Percentiles rank a stretch among this genome's conserved stretches.
phyloP scores from a whole-genome alignment of 768 basidiomycete species.

The Termitomyces sp. region DNA sequence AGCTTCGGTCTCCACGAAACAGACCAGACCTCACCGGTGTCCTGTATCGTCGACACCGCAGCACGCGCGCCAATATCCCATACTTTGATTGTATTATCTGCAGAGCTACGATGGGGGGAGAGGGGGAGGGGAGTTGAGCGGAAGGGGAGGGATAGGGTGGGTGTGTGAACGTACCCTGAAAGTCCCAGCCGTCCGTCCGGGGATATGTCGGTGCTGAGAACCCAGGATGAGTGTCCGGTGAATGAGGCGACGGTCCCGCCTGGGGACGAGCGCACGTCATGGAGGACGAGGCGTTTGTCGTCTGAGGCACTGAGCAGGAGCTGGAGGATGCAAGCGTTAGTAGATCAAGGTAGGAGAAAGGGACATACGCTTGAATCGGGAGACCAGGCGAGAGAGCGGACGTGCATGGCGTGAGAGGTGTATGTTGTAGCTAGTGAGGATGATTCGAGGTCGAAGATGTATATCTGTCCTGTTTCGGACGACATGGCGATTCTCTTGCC shows the following conservation, averaged over 20 bases:
- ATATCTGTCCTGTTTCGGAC: conserved; percentile 82
- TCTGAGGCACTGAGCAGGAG: conserved; percentile 88
- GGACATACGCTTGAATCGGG: conserved; percentile 75
- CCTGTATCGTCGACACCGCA: conserved; percentile 74
- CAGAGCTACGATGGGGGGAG: conserved; percentile 54
- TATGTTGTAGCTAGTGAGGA: conserved; percentile 64
- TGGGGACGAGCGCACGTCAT: conserved; percentile 81
- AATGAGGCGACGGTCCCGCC: conserved; percentile 84
- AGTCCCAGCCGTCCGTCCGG: conserved; percentile 77
- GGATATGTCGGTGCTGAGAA: conserved; percentile 77
- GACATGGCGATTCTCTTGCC: conserved; percentile 79
- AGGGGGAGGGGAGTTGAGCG: background rate
- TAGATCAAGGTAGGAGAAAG: background rate
- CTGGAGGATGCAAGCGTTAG: conserved; percentile 36
- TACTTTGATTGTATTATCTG: conserved; percentile 82
- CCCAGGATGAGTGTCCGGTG: conserved; percentile 90
- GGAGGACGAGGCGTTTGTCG: conserved; percentile 86
- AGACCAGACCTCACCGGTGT: conserved; percentile 80
- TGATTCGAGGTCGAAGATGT: conserved; percentile 77
- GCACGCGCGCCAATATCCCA: conserved; percentile 80
- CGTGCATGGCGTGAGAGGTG: conserved; percentile 87
- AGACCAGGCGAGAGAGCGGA: conserved; percentile 87
- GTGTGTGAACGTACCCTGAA: conserved; percentile 56
- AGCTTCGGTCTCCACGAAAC: conserved; percentile 76
- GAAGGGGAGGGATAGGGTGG: background rate